phyloP scores from a whole-genome alignment of 371 early-diverging fungal species.

The Umbelopsis sp. region DNA sequence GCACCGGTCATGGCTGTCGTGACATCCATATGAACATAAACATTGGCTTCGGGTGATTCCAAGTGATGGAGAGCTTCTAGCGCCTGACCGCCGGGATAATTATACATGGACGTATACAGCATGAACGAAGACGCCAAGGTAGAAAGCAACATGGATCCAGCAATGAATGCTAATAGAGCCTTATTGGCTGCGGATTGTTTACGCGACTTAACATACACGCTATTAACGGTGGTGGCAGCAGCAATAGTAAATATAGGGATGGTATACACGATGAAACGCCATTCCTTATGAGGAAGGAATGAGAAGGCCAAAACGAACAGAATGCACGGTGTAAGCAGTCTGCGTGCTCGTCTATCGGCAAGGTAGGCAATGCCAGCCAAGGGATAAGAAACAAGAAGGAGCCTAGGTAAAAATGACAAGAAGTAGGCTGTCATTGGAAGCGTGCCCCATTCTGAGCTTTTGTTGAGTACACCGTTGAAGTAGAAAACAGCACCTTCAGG shows the following conservation, averaged over 20 bases:
- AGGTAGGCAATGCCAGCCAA: conserved; percentile 55
- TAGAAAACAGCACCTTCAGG: conserved; percentile 85
- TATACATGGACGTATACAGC: conserved; percentile 68
- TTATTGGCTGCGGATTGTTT: conserved; percentile 22
- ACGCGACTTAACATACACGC: conserved; percentile 30
- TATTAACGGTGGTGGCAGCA: conserved; percentile 61
- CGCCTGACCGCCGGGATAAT: conserved; percentile 93
- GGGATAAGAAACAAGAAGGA: conserved; percentile 72
- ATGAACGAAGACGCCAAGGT: conserved; percentile 48
- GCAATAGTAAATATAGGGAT: conserved; percentile 84
- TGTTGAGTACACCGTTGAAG: conserved; percentile 84
- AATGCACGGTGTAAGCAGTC: conserved; percentile 59
- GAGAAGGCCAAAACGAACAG: conserved; percentile 73
- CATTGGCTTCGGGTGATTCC: conserved; percentile 30
- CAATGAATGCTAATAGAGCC: conserved; percentile 24
- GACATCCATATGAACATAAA: conserved; percentile 79
- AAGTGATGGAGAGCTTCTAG: conserved; percentile 64
- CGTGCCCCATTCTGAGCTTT: conserved; percentile 84
- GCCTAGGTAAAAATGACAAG: conserved; percentile 71
- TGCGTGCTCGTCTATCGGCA: conserved; percentile 46
- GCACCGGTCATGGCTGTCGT: conserved; percentile 89
- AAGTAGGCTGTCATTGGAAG: conserved; percentile 81
- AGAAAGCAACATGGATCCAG: conserved; percentile 32
- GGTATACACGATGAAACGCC: conserved; percentile 92
- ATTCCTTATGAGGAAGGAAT: conserved; percentile 92